Evolutionary conservation across 2,329 filamentous ascomycete species (phyloP).

Genomic region (Didymella arachidicola): DNA sequence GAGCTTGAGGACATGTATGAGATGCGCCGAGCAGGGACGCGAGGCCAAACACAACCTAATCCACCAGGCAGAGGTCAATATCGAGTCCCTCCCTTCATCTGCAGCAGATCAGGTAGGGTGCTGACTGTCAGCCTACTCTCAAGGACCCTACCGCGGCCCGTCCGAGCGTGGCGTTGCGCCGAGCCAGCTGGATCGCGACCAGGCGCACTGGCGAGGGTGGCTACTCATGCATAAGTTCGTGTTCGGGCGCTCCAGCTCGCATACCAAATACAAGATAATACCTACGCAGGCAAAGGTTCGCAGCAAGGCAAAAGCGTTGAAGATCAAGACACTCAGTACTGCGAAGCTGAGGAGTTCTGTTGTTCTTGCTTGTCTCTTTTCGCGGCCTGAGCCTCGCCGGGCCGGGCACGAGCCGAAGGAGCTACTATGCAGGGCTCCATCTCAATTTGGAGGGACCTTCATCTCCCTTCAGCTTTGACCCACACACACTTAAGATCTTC

Average conservation of each 20-base stretch:
- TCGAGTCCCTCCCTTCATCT: no score
- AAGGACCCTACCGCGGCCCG: slow-evolving; percentile 9
- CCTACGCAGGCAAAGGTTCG: neutral
- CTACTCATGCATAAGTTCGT: slow-evolving; percentile 7
- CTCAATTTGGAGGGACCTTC: slow-evolving; percentile 5
- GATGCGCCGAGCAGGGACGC: no score
- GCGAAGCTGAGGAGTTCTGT: neutral
- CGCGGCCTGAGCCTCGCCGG: slow-evolving; percentile 3
- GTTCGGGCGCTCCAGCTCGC: neutral
- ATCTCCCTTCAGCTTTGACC: slow-evolving; percentile 7
- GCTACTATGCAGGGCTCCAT: neutral
- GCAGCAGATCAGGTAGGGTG: slow-evolving; percentile 7
- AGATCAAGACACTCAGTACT: neutral
- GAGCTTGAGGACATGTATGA: no score
- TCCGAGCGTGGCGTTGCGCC: slow-evolving; percentile 13
- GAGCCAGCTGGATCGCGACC: slow-evolving; percentile 9
- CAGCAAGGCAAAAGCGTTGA: neutral
- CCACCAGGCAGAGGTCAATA: no score
- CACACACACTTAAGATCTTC: neutral
- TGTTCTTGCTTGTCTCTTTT: slow-evolving; percentile 4
- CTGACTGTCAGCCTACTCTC: neutral
- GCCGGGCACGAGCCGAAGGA: slow-evolving; percentile 5
- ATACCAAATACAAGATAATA: neutral
- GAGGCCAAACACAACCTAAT: no score
- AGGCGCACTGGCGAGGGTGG: slow-evolving; percentile 4